These are phyloP conservation scores for Eremochloa ophiuroides DNA, from an alignment of 176 grass and related monocot species.

Conservation along the genomic window DNA sequence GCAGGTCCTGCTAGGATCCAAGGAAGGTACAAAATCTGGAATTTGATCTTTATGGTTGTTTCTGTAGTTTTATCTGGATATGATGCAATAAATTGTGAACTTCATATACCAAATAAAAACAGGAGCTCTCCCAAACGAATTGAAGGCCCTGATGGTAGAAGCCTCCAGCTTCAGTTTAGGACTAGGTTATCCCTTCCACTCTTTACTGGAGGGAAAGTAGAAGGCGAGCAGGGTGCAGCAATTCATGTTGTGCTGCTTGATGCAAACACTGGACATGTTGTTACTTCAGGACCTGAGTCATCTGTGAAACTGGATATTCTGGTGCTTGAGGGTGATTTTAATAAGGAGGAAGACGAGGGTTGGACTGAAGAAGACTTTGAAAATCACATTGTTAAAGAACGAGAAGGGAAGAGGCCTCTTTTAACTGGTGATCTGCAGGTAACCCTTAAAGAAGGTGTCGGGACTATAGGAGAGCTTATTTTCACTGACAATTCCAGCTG, in stretches of 20 bases:
- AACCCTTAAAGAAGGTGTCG: constrained; percentile 85
- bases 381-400: constrained; percentile 66
- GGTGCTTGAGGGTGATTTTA: constrained; percentile 83
- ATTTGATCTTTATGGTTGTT: constrained; percentile 26
- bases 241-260: constrained; percentile 87
- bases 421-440: constrained; percentile 75
- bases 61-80: constrained; percentile 14
- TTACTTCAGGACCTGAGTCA: constrained; percentile 58
- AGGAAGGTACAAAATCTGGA: constrained; percentile 63
- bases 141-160: constrained; percentile 70
- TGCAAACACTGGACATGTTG: constrained; percentile 45
- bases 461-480: constrained; percentile 78
- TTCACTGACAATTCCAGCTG: constrained; percentile 93
- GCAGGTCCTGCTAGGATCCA: constrained; percentile 69
- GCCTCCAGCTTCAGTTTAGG: constrained; percentile 68
- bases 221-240: constrained; percentile 81
- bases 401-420: constrained; percentile 88
- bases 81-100: constrained; percentile 17
- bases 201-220: constrained; percentile 89
- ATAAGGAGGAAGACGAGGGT: constrained; percentile 77
- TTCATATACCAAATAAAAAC: constrained; percentile 34
- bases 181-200: constrained; percentile 67
- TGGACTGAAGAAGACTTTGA: constrained; percentile 91
- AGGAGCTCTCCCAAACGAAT: constrained; percentile 73
- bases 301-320: constrained; percentile 75